These are phyloP conservation scores for Gymnopus androsaceus DNA, from an alignment of 1,284 basidiomycete species.

Conservation along the genomic window DNA sequence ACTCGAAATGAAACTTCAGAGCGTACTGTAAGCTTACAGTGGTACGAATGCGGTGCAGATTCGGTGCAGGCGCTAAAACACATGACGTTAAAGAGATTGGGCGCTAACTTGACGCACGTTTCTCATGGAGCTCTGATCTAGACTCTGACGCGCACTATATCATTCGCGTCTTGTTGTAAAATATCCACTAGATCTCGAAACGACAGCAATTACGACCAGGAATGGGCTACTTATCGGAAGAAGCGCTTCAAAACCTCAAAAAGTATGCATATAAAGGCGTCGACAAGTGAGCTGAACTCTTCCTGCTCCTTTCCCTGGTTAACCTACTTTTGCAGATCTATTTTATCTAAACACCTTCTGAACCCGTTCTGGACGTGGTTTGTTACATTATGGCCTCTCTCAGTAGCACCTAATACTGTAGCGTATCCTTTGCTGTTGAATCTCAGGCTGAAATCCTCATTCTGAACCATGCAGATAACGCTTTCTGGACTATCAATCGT, in stretches of 20 bases:
- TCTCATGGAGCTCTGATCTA: no score
- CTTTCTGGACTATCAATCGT: conserved; percentile 84
- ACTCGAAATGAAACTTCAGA: no score
- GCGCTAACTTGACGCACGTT: no score
- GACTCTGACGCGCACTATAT: no score
- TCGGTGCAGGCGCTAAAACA: no score
- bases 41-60: no score
- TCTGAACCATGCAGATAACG: conserved; percentile 60
- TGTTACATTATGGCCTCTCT: conserved; percentile 87
- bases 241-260: conserved; percentile 63
- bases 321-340: conserved; percentile 49
- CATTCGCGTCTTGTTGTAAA: no score
- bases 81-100: no score
- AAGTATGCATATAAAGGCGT: conserved; percentile 71
- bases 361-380: conserved; percentile 96
- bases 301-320: background rate
- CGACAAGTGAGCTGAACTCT: conserved; percentile 68
- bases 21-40: no score
- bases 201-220: no score
- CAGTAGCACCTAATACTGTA: conserved; percentile 92
- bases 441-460: background rate
- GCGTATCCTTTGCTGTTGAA: conserved; percentile 29
- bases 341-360: conserved; percentile 79
- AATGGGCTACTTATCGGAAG: conserved; percentile 57
- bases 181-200: no score